Evolutionary conservation across 257 asterid genomes (phyloP).

Genomic region (Solanum etuberosum): DNA sequence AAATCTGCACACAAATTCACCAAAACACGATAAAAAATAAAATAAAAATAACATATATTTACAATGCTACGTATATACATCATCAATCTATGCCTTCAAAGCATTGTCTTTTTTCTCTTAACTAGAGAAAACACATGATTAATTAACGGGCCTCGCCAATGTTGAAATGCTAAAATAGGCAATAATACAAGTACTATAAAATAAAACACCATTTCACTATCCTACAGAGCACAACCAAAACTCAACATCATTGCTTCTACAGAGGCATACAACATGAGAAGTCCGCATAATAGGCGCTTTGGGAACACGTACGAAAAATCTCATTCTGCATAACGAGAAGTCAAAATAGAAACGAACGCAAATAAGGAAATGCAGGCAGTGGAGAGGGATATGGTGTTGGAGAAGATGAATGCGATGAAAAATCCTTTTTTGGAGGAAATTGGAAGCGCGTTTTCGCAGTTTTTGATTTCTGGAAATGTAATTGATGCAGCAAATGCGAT

Average conservation of each 20-base stretch:
- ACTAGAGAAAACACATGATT: not conserved
- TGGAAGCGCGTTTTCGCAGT: conserved; percentile 13
- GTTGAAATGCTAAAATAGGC: not conserved
- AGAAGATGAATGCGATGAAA: conserved; percentile 13
- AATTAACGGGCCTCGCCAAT: not conserved
- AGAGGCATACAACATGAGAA: conserved; percentile 15
- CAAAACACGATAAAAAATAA: not conserved
- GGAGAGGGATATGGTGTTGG: conserved; percentile 25
- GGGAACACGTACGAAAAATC: conserved; percentile 23
- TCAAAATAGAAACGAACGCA: conserved; percentile 25
- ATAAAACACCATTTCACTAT: not conserved
- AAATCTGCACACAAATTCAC: no score
- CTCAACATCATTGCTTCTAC: conserved; percentile 26
- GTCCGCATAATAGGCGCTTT: conserved; percentile 16
- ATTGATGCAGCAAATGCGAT: conserved; percentile 33
- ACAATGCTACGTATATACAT: not conserved
- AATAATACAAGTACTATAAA: not conserved
- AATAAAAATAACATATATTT: not conserved
- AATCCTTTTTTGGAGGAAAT: not conserved
- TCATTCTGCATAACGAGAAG: conserved; percentile 22
- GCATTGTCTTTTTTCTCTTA: not conserved
- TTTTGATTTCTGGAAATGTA: conserved; percentile 24
- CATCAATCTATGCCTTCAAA: not conserved
- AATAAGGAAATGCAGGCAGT: conserved; percentile 23
- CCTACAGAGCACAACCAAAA: conserved; percentile 17